Evolutionary conservation across 768 basidiomycete genomes (phyloP).

Genomic region (Crepidotus variabilis): DNA sequence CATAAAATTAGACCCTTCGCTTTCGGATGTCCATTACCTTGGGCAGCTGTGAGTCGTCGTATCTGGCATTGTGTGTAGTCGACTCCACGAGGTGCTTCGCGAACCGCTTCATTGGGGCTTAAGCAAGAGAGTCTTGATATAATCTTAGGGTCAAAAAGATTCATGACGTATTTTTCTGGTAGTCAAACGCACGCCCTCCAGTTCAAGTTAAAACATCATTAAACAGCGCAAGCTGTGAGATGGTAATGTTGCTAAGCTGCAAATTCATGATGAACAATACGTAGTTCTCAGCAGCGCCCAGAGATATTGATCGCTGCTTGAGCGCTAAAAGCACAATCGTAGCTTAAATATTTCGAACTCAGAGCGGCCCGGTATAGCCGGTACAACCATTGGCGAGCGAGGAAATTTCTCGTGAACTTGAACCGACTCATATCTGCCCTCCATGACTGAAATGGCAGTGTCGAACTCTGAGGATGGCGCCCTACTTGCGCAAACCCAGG

Average conservation of each 20-base stretch:
- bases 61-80: too few species aligned
- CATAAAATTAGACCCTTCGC: background rate
- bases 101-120: too few species aligned
- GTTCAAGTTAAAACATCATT: too few species aligned
- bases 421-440: background rate
- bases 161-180: too few species aligned
- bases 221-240: too few species aligned
- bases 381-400: background rate
- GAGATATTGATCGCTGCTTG: background rate
- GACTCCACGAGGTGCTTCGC: too few species aligned
- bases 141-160: too few species aligned
- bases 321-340: background rate
- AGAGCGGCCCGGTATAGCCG: background rate
- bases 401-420: background rate
- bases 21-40: background rate
- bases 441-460: conserved; percentile 24
- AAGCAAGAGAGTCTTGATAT: too few species aligned
- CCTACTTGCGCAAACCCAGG: conserved; percentile 33
- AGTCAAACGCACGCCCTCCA: too few species aligned
- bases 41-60: background rate
- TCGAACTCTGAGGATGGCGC: conserved; percentile 6
- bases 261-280: background rate
- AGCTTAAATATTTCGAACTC: background rate
- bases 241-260: too few species aligned
- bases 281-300: background rate